Evolutionary conservation across 1,284 basidiomycete species (phyloP), one percentile per base, ranked within the genome.

Genomic region (Ceratobasidium sp.): DNA sequence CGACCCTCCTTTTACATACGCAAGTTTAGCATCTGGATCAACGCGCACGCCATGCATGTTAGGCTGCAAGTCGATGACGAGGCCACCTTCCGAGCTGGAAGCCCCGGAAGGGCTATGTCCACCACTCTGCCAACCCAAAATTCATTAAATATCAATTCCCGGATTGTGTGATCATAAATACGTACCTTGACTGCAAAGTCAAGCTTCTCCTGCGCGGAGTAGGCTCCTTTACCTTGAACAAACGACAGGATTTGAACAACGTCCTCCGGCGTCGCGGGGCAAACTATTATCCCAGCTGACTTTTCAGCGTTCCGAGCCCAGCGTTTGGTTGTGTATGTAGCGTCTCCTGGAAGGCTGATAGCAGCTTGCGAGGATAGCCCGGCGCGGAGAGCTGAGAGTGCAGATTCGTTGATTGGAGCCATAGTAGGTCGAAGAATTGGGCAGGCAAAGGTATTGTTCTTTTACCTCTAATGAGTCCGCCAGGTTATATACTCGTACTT

Each of bases 101-200:
- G 73, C 59, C 0, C 73, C 68, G n/a, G 61, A 66, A 20, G 77
- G 75, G 23, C n/a, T 44, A 50, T 80, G 79, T 1, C 79, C 69
- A 10, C 79, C 78, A n/a, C 79, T 67, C 74, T 67, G n/a, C n/a
- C 65, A 62, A 50, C 61, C 44, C 33, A 33, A 28, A 0, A 33
- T n/a, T 57, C 9, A 56, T 40, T n/a, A 50, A 17, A 48, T 56
- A 12, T 38, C 20, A 20, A 26, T 94, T 83, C 93, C 94, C 83
- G 94, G 92, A 26, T 93, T 89, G 12, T 90, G 86, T 0, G 93
- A 94, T 83, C 52, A n/a, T 90, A 2, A 17, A 10, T 48, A 12
- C 17, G 46, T 48, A 71, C 68, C 68, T 71, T 71, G 40, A 71
- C 68, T 26, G 77, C 78, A 13, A 78, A 42, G 9, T 57, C 23